Evolutionary conservation across 1,284 basidiomycete species (phyloP).

Genomic region (Wolfiporia cocos): DNA sequence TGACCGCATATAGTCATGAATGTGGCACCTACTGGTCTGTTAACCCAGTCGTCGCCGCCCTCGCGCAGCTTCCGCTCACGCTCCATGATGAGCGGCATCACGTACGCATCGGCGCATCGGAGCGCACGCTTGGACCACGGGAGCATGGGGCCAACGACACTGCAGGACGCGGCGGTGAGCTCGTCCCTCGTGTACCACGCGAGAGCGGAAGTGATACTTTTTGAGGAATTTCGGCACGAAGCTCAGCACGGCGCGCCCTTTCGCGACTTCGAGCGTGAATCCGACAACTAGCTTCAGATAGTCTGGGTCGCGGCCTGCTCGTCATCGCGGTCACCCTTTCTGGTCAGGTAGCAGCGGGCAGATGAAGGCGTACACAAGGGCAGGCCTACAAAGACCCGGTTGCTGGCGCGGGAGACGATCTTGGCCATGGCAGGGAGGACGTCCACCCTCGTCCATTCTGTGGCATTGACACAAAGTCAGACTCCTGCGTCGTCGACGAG

Average conservation of each 20-base stretch:
- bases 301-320: slow-evolving; percentile 11
- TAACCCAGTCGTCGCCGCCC: slow-evolving; percentile 32
- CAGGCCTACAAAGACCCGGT: slow-evolving; percentile 39
- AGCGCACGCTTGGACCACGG: background rate
- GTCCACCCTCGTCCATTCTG: slow-evolving; percentile 21
- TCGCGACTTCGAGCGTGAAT: slow-evolving; percentile 7
- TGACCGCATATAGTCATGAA: background rate
- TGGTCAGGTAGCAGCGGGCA: background rate
- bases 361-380: slow-evolving; percentile 27
- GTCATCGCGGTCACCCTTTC: background rate
- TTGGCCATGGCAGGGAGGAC: slow-evolving; percentile 33
- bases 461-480: background rate
- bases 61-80: slow-evolving; percentile 29
- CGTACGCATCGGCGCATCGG: slow-evolving; percentile 3
- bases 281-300: slow-evolving; percentile 11
- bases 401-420: slow-evolving; percentile 37
- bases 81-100: slow-evolving; percentile 34
- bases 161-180: background rate
- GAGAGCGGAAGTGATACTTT: slow-evolving; percentile 3
- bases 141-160: background rate
- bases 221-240: slow-evolving; percentile 10
- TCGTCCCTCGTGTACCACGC: background rate
- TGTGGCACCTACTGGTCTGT: slow-evolving; percentile 29
- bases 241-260: slow-evolving; percentile 5
- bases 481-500: background rate